Percentiles rank a stretch among this genome's conserved stretches.
These are phyloP conservation scores for Aspergillus sclerotiicarbonarius DNA, from an alignment of 495 filamentous ascomycete species.

Conservation along the genomic window DNA sequence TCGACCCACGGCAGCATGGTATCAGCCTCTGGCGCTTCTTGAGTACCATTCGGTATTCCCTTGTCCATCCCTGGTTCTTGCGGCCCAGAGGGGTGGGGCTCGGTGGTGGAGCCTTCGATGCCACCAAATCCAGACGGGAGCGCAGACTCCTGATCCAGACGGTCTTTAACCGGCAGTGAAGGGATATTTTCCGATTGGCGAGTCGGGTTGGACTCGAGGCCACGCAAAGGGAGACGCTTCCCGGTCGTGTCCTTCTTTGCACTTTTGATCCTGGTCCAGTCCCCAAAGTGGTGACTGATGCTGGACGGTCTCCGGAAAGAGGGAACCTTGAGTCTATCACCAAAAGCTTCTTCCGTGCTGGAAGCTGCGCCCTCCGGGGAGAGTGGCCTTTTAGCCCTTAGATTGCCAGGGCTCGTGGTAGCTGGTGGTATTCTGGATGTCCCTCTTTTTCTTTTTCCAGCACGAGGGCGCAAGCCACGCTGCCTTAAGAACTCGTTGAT, in stretches of 20 bases:
- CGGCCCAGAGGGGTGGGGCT: neutral
- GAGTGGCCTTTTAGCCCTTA: neutral
- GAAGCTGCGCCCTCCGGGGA: neutral
- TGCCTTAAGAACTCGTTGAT: slow-evolving; percentile 66
- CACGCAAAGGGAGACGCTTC: neutral
- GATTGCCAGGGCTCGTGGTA: neutral
- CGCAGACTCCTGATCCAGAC: neutral
- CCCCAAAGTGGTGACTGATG: slow-evolving; percentile 43
- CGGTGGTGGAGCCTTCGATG: neutral
- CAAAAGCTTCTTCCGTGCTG: slow-evolving; percentile 28
- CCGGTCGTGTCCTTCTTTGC: slow-evolving; percentile 29
- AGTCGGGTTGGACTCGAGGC: neutral
- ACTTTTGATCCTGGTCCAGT: slow-evolving; percentile 69
- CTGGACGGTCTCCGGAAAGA: slow-evolving; percentile 24
- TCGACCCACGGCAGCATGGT: slow-evolving; percentile 63
- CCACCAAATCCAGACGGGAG: too few species aligned
- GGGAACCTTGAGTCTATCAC: slow-evolving; percentile 33
- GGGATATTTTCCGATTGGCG: neutral
- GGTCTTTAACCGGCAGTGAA: neutral
- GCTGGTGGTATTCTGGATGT: neutral
- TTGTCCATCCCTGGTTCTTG: neutral
- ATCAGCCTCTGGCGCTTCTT: slow-evolving; percentile 19
- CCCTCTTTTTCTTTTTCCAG: slow-evolving; percentile 18
- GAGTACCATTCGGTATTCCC: neutral
- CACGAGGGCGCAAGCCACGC: slow-evolving; percentile 58